A percentile compares a stretch with the other conserved stretches of the same genome.
Evolutionary conservation across 2,329 filamentous ascomycete genomes (phyloP).

Genomic region (Colletotrichum sidae): DNA sequence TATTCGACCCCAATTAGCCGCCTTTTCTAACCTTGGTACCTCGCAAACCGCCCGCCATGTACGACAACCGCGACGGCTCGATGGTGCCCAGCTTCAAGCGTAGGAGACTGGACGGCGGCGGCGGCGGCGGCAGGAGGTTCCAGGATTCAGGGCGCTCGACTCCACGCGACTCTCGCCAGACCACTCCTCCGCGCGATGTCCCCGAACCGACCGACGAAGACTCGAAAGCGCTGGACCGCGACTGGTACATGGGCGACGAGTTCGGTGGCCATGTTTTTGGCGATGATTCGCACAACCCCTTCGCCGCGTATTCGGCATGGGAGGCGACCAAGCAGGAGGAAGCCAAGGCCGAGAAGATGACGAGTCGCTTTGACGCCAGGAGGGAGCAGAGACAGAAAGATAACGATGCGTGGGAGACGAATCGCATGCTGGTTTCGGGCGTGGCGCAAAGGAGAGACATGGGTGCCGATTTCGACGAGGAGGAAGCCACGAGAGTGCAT

Average conservation of each 20-base stretch:
- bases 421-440: conserved; percentile 96
- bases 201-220: conserved; percentile 77
- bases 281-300: conserved; percentile 93
- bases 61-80: conserved; percentile 45
- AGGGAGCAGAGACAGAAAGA: conserved; percentile 91
- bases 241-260: conserved; percentile 94
- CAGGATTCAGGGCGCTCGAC: conserved; percentile 48
- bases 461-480: conserved; percentile 87
- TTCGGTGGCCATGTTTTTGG: conserved; percentile 84
- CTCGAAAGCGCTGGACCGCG: conserved; percentile 81
- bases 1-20: too few species aligned
- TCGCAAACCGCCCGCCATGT: conserved; percentile 39
- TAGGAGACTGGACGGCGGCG: conserved; percentile 68
- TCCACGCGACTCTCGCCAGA: conserved; percentile 55
- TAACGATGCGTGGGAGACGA: conserved; percentile 98
- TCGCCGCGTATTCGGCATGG: conserved; percentile 80
- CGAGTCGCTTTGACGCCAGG: conserved; percentile 74
- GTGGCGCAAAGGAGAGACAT: conserved; percentile 91
- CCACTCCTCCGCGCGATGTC: conserved; percentile 57
- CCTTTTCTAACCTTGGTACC: too few species aligned
- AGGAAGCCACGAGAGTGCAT: conserved; percentile 90
- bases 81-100: conserved; percentile 67
- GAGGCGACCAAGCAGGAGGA: conserved; percentile 79
- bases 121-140: conserved; percentile 46
- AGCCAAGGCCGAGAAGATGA: conserved; percentile 83